These are phyloP conservation scores for Mycena capillaripes DNA, from an alignment of 768 basidiomycete species.

Conservation along the genomic window DNA sequence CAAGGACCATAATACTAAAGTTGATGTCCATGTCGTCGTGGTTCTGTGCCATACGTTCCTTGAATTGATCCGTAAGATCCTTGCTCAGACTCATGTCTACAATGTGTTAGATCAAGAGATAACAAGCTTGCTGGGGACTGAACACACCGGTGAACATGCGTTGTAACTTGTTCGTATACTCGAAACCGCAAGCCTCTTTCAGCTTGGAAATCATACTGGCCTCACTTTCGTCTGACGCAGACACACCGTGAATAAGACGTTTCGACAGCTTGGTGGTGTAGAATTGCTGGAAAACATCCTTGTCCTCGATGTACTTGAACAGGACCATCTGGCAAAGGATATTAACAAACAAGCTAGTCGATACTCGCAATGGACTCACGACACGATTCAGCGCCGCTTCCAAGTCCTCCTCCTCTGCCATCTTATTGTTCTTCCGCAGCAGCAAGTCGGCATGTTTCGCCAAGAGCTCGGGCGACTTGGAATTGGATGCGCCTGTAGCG, in stretches of 20 bases:
- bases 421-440: conserved; percentile 95
- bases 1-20: conserved; percentile 94
- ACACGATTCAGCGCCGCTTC: conserved; percentile 93
- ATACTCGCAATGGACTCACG: conserved; percentile 62
- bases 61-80: conserved; percentile 95
- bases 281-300: conserved; percentile 98
- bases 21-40: conserved; percentile 91
- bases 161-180: conserved; percentile 96
- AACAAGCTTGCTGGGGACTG: not conserved
- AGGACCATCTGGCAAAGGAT: conserved; percentile 84
- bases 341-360: conserved; percentile 38
- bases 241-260: conserved; percentile 91
- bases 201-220: conserved; percentile 98
- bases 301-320: conserved; percentile 99
- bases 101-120: not conserved
- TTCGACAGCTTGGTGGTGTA: conserved; percentile 95
- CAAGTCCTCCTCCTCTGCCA: conserved; percentile 91
- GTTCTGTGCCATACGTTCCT: conserved; percentile 90
- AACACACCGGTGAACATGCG: conserved; percentile 94
- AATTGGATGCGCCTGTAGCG: conserved; percentile 87
- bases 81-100: conserved; percentile 95
- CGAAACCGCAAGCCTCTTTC: conserved; percentile 96
- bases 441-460: conserved; percentile 94
- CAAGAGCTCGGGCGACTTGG: conserved; percentile 92
- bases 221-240: conserved; percentile 96